A percentile compares a stretch with the other conserved stretches of the same genome.
phyloP scores from a whole-genome alignment of 192 early-diverging fungal species.

The Entomortierella chlamydospora region DNA sequence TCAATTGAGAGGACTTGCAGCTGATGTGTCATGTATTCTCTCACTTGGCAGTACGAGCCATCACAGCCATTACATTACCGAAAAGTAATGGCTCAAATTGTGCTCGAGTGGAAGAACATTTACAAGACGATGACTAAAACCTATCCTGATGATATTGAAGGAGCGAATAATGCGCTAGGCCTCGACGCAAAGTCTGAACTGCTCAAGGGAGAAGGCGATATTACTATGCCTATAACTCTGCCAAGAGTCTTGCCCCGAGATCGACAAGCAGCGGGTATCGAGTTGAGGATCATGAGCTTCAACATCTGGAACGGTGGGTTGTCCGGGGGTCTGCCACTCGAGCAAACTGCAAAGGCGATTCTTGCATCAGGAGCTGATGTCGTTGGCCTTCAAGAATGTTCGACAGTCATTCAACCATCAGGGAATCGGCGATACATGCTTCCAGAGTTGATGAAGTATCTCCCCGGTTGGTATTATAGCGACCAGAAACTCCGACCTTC shows the following conservation, averaged over 20 bases:
- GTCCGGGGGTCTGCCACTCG: conserved; percentile 16
- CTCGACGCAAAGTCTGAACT: conserved; percentile 30
- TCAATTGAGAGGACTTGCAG: no score
- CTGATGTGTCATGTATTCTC: not conserved
- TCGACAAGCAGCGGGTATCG: conserved; percentile 39
- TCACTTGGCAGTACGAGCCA: conserved; percentile 17
- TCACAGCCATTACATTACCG: conserved; percentile 24
- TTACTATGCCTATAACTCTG: conserved; percentile 16
- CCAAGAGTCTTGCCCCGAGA: conserved; percentile 40
- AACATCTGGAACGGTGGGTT: conserved; percentile 57
- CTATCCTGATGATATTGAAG: conserved; percentile 26
- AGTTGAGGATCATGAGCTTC: conserved; percentile 54
- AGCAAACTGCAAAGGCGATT: conserved; percentile 53
- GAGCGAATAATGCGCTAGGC: conserved; percentile 44
- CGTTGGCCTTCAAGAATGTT: conserved; percentile 55
- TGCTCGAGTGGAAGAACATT: conserved; percentile 32
- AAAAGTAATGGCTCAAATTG: conserved; percentile 25
- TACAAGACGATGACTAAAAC: conserved; percentile 16
- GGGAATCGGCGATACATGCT: conserved; percentile 41
- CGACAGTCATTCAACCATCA: conserved; percentile 4
- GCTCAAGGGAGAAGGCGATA: not conserved
- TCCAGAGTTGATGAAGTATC: conserved; percentile 41
- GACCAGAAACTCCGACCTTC: conserved; percentile 33
- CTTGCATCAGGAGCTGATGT: conserved; percentile 52
- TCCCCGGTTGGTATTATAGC: conserved; percentile 49